Percentiles rank a stretch among this genome's conserved stretches.
These are phyloP conservation scores for Aspergillus sp. DNA, from an alignment of 2,329 filamentous ascomycete genomes.

Conservation along the genomic window DNA sequence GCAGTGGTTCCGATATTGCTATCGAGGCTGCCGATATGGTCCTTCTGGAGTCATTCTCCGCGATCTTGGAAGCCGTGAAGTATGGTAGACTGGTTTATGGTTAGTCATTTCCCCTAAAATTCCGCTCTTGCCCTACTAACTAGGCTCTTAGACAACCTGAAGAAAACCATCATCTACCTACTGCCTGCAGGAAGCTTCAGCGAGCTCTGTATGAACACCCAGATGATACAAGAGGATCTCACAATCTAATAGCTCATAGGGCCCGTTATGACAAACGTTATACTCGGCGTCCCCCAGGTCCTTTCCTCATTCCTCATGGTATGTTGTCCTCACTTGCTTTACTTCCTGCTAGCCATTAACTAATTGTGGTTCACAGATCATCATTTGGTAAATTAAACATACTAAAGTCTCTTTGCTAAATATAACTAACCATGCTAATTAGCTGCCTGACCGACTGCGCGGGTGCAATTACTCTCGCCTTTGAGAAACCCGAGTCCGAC, in stretches of 20 bases:
- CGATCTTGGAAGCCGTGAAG: constrained; percentile 68
- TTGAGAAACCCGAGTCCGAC: constrained; percentile 74
- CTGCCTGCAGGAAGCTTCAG: constrained; percentile 71
- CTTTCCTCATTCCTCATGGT: constrained; percentile 69
- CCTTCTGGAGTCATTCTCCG: constrained; percentile 66
- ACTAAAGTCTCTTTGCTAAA: fast-evolving
- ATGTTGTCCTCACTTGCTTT: neutral
- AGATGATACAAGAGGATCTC: too few relatives aligned
- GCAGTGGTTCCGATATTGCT: constrained; percentile 58
- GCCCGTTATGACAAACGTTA: constrained; percentile 71
- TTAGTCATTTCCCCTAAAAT: neutral
- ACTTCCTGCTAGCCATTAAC: neutral
- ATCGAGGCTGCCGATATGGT: constrained; percentile 64
- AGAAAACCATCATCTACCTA: constrained; percentile 73
- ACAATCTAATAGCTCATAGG: constrained; percentile 20
- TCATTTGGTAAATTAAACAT: constrained; percentile 51
- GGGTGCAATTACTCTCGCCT: constrained; percentile 70
- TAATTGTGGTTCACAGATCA: constrained; percentile 36
- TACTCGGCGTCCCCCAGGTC: constrained; percentile 71
- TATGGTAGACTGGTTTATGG: constrained; percentile 70
- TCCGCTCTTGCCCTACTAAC: neutral
- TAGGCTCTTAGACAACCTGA: constrained; percentile 56
- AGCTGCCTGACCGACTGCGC: constrained; percentile 67
- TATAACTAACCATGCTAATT: neutral
- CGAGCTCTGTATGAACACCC: constrained; percentile 53